These are phyloP conservation scores for Hypericum androsaemum DNA, from an alignment of 345 rosid species.

Conservation along the genomic window DNA sequence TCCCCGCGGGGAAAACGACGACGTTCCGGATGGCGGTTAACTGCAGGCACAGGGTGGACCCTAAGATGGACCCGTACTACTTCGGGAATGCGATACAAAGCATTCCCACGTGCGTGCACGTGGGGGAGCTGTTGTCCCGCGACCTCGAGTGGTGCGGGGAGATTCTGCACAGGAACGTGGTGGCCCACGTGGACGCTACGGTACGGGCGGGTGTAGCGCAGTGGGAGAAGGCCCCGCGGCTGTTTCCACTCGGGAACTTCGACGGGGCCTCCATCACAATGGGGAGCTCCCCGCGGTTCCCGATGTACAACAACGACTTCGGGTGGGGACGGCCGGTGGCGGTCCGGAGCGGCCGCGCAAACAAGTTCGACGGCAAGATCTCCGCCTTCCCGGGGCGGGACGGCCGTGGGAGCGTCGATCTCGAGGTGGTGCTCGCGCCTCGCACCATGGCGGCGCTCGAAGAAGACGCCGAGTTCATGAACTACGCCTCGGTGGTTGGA, in stretches of 20 bases:
- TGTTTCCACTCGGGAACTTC: slow-evolving; percentile 83
- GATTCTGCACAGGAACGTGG: slow-evolving; percentile 64
- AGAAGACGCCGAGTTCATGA: slow-evolving; percentile 74
- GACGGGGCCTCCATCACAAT: slow-evolving; percentile 97
- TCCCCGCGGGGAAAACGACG: slow-evolving; percentile 43
- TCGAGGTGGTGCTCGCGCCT: slow-evolving; percentile 82
- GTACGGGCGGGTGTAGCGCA: slow-evolving; percentile 55
- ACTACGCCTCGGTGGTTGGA: slow-evolving; percentile 56
- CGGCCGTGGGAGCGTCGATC: slow-evolving; percentile 73
- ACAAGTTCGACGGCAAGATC: slow-evolving; percentile 90
- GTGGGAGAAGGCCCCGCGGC: slow-evolving; percentile 75
- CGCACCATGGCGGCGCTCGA: slow-evolving; percentile 56
- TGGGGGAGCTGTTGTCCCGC: slow-evolving; percentile 44
- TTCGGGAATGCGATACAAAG: slow-evolving; percentile 97
- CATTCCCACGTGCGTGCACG: slow-evolving; percentile 52
- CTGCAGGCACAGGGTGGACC: slow-evolving; percentile 82
- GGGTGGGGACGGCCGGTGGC: slow-evolving; percentile 98
- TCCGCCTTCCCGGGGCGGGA: slow-evolving; percentile 84
- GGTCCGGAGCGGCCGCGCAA: slow-evolving; percentile 80
- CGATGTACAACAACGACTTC: slow-evolving; percentile 89
- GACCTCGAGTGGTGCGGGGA: slow-evolving; percentile 62
- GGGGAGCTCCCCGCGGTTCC: slow-evolving; percentile 98
- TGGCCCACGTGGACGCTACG: slow-evolving; percentile 52
- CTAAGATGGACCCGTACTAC: slow-evolving; percentile 55
- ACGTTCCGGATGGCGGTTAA: slow-evolving; percentile 94